These are phyloP conservation scores for Epichloe brachyelytri DNA, from an alignment of 2,329 filamentous ascomycete genomes.

Conservation along the genomic window DNA sequence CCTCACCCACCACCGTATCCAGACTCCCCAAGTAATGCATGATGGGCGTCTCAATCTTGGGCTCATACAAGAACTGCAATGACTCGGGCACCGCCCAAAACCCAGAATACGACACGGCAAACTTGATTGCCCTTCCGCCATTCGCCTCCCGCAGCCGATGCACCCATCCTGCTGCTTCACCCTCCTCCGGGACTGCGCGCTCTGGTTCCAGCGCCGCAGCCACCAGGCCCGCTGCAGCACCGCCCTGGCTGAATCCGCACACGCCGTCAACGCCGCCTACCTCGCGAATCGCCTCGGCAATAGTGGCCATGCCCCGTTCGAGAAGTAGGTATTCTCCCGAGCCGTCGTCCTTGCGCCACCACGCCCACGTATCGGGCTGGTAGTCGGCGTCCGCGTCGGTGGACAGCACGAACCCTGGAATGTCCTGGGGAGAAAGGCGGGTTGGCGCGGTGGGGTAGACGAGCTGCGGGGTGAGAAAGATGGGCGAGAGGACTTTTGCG, in stretches of 20 bases:
- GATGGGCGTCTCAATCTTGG: slow-evolving; percentile 61
- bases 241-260: slow-evolving; percentile 74
- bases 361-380: slow-evolving; percentile 59
- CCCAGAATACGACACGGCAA: slow-evolving; percentile 65
- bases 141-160: slow-evolving; percentile 36
- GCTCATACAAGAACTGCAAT: slow-evolving; percentile 56
- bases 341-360: slow-evolving; percentile 63
- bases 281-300: slow-evolving; percentile 49
- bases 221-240: slow-evolving; percentile 57
- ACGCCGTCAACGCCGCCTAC: slow-evolving; percentile 64
- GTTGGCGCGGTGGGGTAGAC: slow-evolving; percentile 59
- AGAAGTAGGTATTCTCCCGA: slow-evolving; percentile 53
- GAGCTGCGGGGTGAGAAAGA: slow-evolving; percentile 39
- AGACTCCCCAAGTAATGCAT: slow-evolving; percentile 73
- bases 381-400: slow-evolving; percentile 31
- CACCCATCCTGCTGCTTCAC: slow-evolving; percentile 27
- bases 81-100: slow-evolving; percentile 52
- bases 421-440: slow-evolving; percentile 48
- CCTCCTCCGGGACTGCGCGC: slow-evolving; percentile 16
- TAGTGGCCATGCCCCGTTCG: slow-evolving; percentile 48
- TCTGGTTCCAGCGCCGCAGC: slow-evolving; percentile 53
- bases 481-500: slow-evolving; percentile 54
- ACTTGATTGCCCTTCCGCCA: slow-evolving; percentile 39
- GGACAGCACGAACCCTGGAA: slow-evolving; percentile 50
- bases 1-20: slow-evolving; percentile 80